phyloP scores from a whole-genome alignment of 805 yeast genomes.

The Priceomyces melissophilus region DNA sequence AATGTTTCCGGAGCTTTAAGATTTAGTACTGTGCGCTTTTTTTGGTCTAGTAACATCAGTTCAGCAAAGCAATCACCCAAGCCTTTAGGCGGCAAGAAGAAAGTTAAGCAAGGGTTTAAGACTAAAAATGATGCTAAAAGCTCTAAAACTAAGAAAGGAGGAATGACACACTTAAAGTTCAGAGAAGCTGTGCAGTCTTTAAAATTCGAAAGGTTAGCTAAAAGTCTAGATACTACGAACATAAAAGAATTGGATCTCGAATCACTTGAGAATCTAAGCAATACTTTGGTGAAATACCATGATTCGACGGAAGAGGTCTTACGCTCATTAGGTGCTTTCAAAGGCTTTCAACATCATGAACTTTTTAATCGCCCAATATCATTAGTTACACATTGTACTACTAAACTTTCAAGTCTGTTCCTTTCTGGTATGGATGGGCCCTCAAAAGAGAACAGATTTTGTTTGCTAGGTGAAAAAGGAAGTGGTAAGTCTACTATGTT shows the following conservation, averaged over 20 bases:
- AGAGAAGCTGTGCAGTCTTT: slow-evolving; percentile 34
- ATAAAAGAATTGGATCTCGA: slow-evolving; percentile 11
- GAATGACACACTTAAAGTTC: slow-evolving; percentile 40
- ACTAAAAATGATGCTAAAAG: slow-evolving; percentile 12
- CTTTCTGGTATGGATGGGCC: slow-evolving; percentile 29
- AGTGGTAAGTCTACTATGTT: slow-evolving; percentile 74
- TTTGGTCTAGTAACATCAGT: slow-evolving; percentile 9
- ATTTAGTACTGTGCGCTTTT: slow-evolving; percentile 3
- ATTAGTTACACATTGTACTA: slow-evolving; percentile 51
- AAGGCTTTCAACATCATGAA: slow-evolving; percentile 67
- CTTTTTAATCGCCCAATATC: slow-evolving; percentile 58
- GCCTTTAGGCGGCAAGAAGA: slow-evolving; percentile 22
- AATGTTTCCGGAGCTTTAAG: background rate
- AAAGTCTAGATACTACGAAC: slow-evolving; percentile 15
- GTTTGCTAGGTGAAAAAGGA: slow-evolving; percentile 69
- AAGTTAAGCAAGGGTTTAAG: slow-evolving; percentile 21
- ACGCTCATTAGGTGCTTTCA: slow-evolving; percentile 58
- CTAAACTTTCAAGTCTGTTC: slow-evolving; percentile 35
- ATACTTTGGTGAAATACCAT: slow-evolving; percentile 34
- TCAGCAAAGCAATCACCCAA: slow-evolving; percentile 15
- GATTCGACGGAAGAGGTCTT: slow-evolving; percentile 41
- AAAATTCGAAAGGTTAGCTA: slow-evolving; percentile 32
- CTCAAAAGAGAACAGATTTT: slow-evolving; percentile 43
- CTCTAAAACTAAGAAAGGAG: slow-evolving; percentile 31
- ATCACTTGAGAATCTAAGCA: slow-evolving; percentile 7